A percentile compares a stretch with the other conserved stretches of the same genome.
phyloP scores from a whole-genome alignment of 129 eudicot genomes.

The Flaveria brownii region DNA sequence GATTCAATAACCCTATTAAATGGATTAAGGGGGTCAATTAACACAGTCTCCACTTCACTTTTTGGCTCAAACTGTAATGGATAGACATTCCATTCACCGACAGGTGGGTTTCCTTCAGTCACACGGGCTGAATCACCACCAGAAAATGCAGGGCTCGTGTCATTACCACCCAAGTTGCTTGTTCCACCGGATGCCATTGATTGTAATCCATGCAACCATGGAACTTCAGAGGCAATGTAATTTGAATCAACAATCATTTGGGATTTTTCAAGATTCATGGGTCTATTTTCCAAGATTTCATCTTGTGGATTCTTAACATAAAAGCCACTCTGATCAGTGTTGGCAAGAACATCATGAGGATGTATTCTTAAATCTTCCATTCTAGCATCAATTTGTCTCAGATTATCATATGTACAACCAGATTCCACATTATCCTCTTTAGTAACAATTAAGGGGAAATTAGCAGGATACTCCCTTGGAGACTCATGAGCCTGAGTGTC shows the following conservation, averaged over 20 bases:
- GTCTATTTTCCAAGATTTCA: constrained; percentile 47
- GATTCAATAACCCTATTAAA: constrained; percentile 41
- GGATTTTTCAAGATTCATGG: constrained; percentile 35
- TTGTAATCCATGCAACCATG: constrained; percentile 38
- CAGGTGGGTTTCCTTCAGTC: constrained; percentile 32
- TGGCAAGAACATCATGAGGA: constrained; percentile 48
- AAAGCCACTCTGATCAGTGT: constrained; percentile 35
- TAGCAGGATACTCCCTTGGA: constrained; percentile 51
- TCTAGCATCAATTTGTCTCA: constrained; percentile 59
- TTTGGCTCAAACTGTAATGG: constrained; percentile 38
- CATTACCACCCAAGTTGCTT: constrained; percentile 39
- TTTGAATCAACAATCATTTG: constrained; percentile 30
- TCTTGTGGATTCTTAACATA: constrained; percentile 43
- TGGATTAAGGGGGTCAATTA: constrained; percentile 42
- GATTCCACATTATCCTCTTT: constrained; percentile 45
- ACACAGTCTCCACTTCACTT: constrained; percentile 31
- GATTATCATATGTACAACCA: constrained; percentile 43
- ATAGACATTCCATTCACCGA: constrained; percentile 48
- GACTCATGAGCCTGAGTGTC: constrained; percentile 49
- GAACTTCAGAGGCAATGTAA: constrained; percentile 41
- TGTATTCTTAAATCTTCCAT: constrained; percentile 61
- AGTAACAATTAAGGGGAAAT: constrained; percentile 35
- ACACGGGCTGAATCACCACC: constrained; percentile 36
- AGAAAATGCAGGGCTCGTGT: constrained; percentile 23
- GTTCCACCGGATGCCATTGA: constrained; percentile 41